Evolutionary conservation across 1,284 basidiomycete genomes (phyloP).

Genomic region (Grifola frondosa): DNA sequence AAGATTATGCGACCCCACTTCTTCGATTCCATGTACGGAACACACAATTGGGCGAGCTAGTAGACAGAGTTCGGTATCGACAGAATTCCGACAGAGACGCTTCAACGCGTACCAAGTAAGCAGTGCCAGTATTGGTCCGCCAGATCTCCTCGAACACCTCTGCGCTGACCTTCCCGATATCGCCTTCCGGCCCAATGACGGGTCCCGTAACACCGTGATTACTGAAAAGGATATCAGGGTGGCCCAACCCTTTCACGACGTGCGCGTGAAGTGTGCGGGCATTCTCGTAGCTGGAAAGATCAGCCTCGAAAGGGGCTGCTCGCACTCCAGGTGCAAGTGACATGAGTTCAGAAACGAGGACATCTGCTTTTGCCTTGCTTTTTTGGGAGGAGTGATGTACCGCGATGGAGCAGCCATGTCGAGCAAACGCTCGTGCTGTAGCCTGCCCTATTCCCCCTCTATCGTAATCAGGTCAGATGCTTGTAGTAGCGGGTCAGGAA

Average conservation of each 20-base stretch:
- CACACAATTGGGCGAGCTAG: conserved; percentile 49
- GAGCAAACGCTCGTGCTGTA: conserved; percentile 45
- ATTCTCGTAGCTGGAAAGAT: conserved; percentile 44
- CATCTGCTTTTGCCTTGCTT: conserved; percentile 33
- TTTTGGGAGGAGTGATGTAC: conserved; percentile 47
- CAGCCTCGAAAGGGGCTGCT: conserved; percentile 46
- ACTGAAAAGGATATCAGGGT: conserved; percentile 52
- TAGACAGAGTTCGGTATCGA: not conserved
- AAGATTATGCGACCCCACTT: conserved; percentile 52
- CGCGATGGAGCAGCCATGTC: conserved; percentile 48
- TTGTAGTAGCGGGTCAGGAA: not conserved
- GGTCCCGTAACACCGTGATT: conserved; percentile 47
- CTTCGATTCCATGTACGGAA: conserved; percentile 50
- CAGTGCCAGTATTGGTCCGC: conserved; percentile 47
- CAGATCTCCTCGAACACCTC: conserved; percentile 51
- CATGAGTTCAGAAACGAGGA: conserved; percentile 39
- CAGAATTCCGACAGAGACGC: not conserved
- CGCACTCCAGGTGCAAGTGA: conserved; percentile 32
- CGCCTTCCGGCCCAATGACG: conserved; percentile 44
- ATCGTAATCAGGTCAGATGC: not conserved
- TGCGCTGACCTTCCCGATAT: conserved; percentile 44
- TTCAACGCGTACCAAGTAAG: conserved; percentile 38
- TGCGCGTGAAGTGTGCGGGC: conserved; percentile 43
- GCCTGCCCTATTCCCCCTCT: conserved; percentile 55
- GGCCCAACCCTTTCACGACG: conserved; percentile 44